Base-by-base conservation (phyloP, 1,139 yeast species). In the Blastobotrys apis region DNA sequence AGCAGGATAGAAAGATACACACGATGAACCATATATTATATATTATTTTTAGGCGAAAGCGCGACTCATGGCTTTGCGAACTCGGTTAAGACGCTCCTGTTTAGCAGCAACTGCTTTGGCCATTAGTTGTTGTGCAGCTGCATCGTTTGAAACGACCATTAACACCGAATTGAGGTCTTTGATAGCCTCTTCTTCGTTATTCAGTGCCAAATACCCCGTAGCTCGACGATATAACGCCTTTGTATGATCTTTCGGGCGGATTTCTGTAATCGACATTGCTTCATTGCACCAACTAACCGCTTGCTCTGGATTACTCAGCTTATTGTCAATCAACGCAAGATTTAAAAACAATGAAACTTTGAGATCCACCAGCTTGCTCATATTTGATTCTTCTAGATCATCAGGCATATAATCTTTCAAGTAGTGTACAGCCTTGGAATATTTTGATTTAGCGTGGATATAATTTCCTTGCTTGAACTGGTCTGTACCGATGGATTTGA, bases 201-300 rank as follows among this genome's bases (percentile, higher is more conserved):
- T 81, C 12, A 47, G 47, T 23, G 47, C 33, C 36, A 54, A 32
- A 32, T 49, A 43, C 4, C 53, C 59, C 25, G 45, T 70, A 30
- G 95, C 97, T 65, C 87, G 80, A 62, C 97, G 80, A 69, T 84
- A 90, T 43, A 77, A 71, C 0, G 96, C 96, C 70, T 90, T 90
- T 6, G 94, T 87, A 62, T 75, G 77, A 23, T 85, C 79, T 54
- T 79, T 77, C 44, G 77, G 83, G 43, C 79, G 86, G 10, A 83
- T 69, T 2, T 68, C 47, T 37, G 80, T 82, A 22, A 74, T 75
- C 31, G 74, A 82, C 45, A 86, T 71, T 0, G 87, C 96, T 41
- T 77, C 77, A 3, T 78, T 66, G 2, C 95, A 77, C 2, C 84
- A 78, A 34, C 67, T 64, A 39, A 86, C 67, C 0, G 81, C 80